Evolutionary conservation across 345 rosid species (phyloP).

Genomic region (Anastatica hierochuntica): DNA sequence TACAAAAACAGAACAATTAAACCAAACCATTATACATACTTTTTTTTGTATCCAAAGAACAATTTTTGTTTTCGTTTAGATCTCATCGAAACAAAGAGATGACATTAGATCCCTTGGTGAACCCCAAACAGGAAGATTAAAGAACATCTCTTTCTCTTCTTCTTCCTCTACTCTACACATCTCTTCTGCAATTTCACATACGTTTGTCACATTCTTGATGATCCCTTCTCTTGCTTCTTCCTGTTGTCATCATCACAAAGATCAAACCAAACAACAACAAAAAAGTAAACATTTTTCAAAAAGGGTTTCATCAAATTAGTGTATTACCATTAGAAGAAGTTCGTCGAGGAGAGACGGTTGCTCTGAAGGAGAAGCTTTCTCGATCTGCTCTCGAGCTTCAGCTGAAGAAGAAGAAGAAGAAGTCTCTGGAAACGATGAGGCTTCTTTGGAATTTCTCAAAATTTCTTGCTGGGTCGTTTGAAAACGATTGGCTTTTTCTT

Average conservation of each 20-base stretch:
- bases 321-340: conserved; percentile 59
- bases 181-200: conserved; percentile 57
- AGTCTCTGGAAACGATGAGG: background rate
- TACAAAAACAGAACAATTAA: no score
- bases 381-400: conserved; percentile 1
- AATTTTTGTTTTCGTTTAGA: no score
- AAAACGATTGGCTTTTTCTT: conserved; percentile 26
- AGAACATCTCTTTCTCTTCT: conserved; percentile 29
- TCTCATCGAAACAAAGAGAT: no score
- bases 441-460: background rate
- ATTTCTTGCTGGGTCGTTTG: no score
- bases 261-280: no score
- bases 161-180: conserved; percentile 41
- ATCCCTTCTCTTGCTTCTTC: conserved; percentile 48
- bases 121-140: conserved; percentile 60
- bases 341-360: conserved; percentile 29
- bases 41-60: no score
- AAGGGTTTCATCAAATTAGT: no score
- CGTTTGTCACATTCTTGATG: conserved; percentile 33
- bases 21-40: no score
- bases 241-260: no score
- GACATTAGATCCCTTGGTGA: conserved; percentile 55
- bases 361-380: conserved; percentile 6
- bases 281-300: background rate
- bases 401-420: background rate